Evolutionary conservation across 257 asterid genomes (phyloP).

Genomic region (Solanum bulbocastanum): DNA sequence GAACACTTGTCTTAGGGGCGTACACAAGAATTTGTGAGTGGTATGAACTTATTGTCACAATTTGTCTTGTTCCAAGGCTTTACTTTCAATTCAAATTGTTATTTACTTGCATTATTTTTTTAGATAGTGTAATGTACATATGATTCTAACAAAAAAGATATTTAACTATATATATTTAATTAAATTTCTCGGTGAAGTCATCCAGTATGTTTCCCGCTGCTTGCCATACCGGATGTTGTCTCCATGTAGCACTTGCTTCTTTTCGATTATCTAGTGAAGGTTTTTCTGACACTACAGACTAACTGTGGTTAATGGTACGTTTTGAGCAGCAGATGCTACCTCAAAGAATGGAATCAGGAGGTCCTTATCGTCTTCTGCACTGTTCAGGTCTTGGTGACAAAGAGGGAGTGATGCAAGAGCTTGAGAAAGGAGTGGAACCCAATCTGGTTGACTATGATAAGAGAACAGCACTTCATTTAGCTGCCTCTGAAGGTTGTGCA

Average conservation of each 20-base stretch:
- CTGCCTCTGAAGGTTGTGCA: conserved; percentile 51
- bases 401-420: conserved; percentile 46
- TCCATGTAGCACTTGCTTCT: background rate
- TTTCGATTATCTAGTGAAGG: background rate
- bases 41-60: background rate
- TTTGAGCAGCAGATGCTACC: conserved; percentile 12
- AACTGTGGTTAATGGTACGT: background rate
- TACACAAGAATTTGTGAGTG: background rate
- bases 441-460: conserved; percentile 53
- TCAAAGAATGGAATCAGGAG: conserved; percentile 25
- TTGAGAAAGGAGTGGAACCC: conserved; percentile 37
- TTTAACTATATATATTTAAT: background rate
- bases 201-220: background rate
- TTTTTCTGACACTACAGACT: background rate
- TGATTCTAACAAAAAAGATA: background rate
- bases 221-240: background rate
- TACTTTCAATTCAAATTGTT: background rate
- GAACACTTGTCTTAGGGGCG: background rate
- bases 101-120: background rate
- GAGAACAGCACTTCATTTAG: conserved; percentile 63
- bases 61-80: background rate
- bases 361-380: conserved; percentile 52
- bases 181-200: background rate
- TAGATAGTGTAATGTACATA: background rate
- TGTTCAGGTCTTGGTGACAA: conserved; percentile 57